Evolutionary conservation across 163 green algal species (phyloP).

Genomic region (Trebouxiophyceae sp.): DNA sequence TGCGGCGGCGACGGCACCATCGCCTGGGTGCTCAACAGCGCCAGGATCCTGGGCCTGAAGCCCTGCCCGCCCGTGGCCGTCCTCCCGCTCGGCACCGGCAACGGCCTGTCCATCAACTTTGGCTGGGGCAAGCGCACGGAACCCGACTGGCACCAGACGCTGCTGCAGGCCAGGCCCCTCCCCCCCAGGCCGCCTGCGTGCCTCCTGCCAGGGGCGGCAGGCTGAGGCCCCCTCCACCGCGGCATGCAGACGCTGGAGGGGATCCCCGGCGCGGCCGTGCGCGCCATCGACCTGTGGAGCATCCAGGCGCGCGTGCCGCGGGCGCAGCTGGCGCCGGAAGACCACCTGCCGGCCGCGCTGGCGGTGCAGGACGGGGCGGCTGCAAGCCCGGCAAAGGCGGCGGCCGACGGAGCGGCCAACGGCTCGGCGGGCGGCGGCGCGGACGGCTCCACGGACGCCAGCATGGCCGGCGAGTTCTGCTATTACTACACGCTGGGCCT

Average conservation of each 20-base stretch:
- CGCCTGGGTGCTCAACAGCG: slow-evolving; percentile 54
- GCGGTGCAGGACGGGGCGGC: not conserved
- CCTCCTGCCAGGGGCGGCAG: not conserved
- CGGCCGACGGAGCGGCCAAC: too few relatives aligned
- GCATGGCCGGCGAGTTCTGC: slow-evolving; percentile 7
- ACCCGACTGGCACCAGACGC: slow-evolving; percentile 1
- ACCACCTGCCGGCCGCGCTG: not conserved
- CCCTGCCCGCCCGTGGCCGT: slow-evolving; percentile 41
- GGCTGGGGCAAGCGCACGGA: slow-evolving; percentile 63
- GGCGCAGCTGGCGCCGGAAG: not conserved
- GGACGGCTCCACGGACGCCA: too few relatives aligned
- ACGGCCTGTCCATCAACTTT: slow-evolving; percentile 69
- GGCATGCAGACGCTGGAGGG: slow-evolving; percentile 30
- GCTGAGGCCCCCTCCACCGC: not conserved
- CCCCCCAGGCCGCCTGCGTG: not conserved
- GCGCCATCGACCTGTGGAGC: slow-evolving; percentile 43
- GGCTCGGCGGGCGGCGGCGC: too few relatives aligned
- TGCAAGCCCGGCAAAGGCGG: too few relatives aligned
- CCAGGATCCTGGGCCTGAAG: slow-evolving; percentile 23
- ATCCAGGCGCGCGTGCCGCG: too few relatives aligned
- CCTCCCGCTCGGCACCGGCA: slow-evolving; percentile 74
- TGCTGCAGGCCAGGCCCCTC: not conserved
- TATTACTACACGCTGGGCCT: slow-evolving; percentile 19
- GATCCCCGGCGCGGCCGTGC: slow-evolving; percentile 24
- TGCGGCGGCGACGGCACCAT: slow-evolving; percentile 74